These are phyloP conservation scores for Hypoxylon crocopeplum DNA, from an alignment of 495 filamentous ascomycete species.

Conservation along the genomic window DNA sequence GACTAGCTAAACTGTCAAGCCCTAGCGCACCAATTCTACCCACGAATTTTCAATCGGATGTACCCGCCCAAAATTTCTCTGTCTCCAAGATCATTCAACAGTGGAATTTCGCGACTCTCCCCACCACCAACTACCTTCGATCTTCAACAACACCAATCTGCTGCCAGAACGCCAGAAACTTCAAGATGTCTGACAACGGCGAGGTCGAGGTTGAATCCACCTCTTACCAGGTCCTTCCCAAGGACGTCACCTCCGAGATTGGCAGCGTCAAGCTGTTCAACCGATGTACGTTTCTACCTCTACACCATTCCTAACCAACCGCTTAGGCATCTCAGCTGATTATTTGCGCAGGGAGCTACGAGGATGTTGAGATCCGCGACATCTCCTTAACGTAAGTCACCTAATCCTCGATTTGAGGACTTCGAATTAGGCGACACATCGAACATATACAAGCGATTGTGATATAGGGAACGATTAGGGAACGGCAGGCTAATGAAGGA, in stretches of 20 bases:
- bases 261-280: slow-evolving; percentile 97
- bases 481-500: slow-evolving; percentile 58
- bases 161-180: slow-evolving; percentile 30
- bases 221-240: slow-evolving; percentile 85
- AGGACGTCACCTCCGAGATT: slow-evolving; percentile 89
- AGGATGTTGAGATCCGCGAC: slow-evolving; percentile 99
- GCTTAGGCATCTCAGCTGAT: slow-evolving; percentile 37
- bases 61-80: slow-evolving; percentile 44
- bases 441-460: no score
- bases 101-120: slow-evolving; percentile 45
- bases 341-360: slow-evolving; percentile 72
- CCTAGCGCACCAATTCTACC: slow-evolving; percentile 44
- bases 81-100: slow-evolving; percentile 33
- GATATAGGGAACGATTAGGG: no score
- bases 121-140: slow-evolving; percentile 41
- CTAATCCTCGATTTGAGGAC: slow-evolving; percentile 16
- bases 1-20: slow-evolving; percentile 23
- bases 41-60: slow-evolving; percentile 41
- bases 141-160: slow-evolving; percentile 18
- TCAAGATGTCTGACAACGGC: slow-evolving; percentile 93
- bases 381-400: slow-evolving; percentile 98
- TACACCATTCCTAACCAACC: slow-evolving; percentile 1
- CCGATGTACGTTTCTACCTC: slow-evolving; percentile 47
- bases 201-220: slow-evolving; percentile 89
- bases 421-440: not conserved